These are phyloP conservation scores for Populus alba DNA, from an alignment of 345 rosid species.

Conservation along the genomic window DNA sequence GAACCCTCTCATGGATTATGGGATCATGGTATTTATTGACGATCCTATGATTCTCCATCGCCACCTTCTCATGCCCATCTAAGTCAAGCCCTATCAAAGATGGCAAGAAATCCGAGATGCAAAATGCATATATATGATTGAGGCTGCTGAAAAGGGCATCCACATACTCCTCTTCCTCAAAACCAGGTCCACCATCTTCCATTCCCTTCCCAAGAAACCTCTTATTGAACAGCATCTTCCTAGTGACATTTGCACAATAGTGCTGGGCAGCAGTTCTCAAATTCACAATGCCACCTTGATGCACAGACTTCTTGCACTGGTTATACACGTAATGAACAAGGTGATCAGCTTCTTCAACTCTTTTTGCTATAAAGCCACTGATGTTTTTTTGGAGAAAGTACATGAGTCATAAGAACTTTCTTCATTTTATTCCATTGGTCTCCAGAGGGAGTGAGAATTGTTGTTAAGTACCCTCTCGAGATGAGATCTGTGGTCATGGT, in stretches of 20 bases:
- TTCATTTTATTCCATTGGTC: constrained; percentile 55
- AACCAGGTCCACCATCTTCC: constrained; percentile 25
- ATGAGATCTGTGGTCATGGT: constrained; percentile 24
- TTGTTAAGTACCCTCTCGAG: constrained; percentile 32
- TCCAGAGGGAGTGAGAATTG: constrained; percentile 31
- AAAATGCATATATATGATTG: constrained; percentile 34
- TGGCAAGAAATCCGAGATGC: constrained; percentile 51
- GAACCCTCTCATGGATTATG: constrained; percentile 30
- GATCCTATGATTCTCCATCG: neutral
- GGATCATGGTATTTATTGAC: constrained; percentile 38
- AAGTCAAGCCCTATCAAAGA: constrained; percentile 34
- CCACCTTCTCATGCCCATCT: constrained; percentile 40
- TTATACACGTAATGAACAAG: constrained; percentile 34
- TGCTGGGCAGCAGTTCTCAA: constrained; percentile 15
- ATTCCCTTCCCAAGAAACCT: constrained; percentile 23
- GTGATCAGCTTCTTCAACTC: constrained; percentile 46
- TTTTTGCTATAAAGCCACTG: constrained; percentile 10
- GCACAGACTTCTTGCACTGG: neutral
- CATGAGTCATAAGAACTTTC: constrained; percentile 24
- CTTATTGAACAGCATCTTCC: constrained; percentile 23
- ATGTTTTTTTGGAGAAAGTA: constrained; percentile 24
- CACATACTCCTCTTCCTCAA: constrained; percentile 33
- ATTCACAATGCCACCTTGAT: neutral
- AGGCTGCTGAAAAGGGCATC: constrained; percentile 43
- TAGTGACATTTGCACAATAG: constrained; percentile 21